Base-by-base conservation (phyloP, 1,284 basidiomycete species). In the Fomitopsis betulina region DNA sequence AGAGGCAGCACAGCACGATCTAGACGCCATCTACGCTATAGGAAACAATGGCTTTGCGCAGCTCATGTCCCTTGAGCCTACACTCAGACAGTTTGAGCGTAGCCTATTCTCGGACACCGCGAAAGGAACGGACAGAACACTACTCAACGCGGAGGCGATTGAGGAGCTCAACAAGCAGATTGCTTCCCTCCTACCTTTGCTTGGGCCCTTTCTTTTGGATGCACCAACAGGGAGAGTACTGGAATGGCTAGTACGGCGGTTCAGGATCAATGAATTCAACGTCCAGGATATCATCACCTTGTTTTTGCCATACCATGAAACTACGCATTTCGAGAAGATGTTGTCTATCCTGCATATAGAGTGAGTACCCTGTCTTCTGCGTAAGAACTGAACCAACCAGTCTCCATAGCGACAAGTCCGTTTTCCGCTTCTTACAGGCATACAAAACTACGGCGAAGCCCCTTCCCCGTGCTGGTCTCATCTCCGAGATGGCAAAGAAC, bases 221-320 rank as follows among this genome's bases (percentile, higher is more conserved):
- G 80, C 86, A 56, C 90, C 93, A 1, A 84, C 93, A 0, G 89
- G 88, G 40, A 95, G 92, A 72, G 85, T 93, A n/a, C 70, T 99
- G 35, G 96, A 99, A 71, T 99, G 96, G 96, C 83, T 99, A 25
- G 93, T 99, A 3, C 79, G 94, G 63, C 80, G 95, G 58, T 98
- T 98, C 74, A 86, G 96, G 68, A 85, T 98, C 39, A 85, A 98
- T 71, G 95, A 98, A 70, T 95, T 98, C 78, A 97, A 98, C 68
- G 81, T 95, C 42, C 80, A 89, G 51, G 80, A 83, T n/a, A 67
- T 96, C 21, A 79, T 99, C 6, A 76, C 87, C 13, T 78, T 94
- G 19, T 98, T 98, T 73, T 74, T 98, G 30, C 97, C 97, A 0
- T 98, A 96, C 70, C 94, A 98, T 68, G 93, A 95, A 65, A 94